Base-by-base conservation (phyloP, 257 asterid genomes). In the Solanum bulbocastanum region DNA sequence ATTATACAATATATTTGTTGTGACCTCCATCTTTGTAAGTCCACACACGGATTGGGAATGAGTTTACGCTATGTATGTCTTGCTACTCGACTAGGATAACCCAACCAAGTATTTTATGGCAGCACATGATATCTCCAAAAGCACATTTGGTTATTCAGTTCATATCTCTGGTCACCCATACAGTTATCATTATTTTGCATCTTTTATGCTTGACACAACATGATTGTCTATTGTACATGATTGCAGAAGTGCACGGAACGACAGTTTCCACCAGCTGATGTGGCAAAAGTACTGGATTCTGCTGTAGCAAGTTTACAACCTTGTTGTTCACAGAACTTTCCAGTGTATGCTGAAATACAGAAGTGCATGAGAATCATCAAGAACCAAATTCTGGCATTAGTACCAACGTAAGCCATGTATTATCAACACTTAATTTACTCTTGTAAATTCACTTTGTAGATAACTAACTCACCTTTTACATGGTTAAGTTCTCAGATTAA, bases 201-300 rank as follows among this genome's bases (percentile, higher is more conserved):
- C 42, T 42, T 44, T 40, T 27, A 78, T 42, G 86, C 36, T 42
- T 35, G 46, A 16, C 76, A 44, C 84, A 68, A 40, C 20, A 42
- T 42, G 81, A 39, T 65, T 87, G 36, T 74, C 33, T 49, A 10
- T 46, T 18, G 30, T 81, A 81, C 85, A 81, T 32, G 69, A 87
- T 82, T 90, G 92, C 98, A 97, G 99, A 97, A 96, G 87, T 96
- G 98, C 87, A 96, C 99, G 14, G 99, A 96, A 86, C 92, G 98
- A 66, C 98, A 95, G 83, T 96, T 96, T 92, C 99, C 98, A 60
- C 99, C 99, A 5, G 93, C 96, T 1, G 96, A 95, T 30, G 96
- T 96, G 82, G 99, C 99, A 25, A 94, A 94, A 89, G 94, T 96
- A 89, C 90, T 97, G 49, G 99, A 97, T 90, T 97, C 97, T 56